Conservation (phyloP, 2,329 filamentous ascomycete species). For the Raffaelea albimanens region DNA sequence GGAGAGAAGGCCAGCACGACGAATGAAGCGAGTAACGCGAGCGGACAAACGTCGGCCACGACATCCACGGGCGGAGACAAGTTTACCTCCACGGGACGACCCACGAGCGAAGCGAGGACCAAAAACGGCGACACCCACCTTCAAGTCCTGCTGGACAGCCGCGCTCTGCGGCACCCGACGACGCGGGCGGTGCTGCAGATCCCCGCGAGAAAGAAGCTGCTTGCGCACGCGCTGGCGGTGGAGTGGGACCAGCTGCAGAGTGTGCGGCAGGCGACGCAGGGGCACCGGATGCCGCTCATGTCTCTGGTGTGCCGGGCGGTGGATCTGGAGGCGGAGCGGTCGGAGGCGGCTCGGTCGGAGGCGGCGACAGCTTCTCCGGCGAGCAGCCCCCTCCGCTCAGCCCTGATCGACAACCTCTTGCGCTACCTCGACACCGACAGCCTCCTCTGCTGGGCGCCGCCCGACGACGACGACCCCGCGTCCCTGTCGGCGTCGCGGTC, state of each 20-base stretch:
- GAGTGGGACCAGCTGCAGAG: slow-evolving; percentile 88
- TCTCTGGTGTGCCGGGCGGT: slow-evolving; percentile 74
- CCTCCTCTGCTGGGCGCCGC: slow-evolving; percentile 75
- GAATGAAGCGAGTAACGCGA: background rate
- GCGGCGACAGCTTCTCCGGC: slow-evolving; percentile 15
- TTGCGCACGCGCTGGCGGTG: slow-evolving; percentile 76
- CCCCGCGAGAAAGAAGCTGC: slow-evolving; percentile 65
- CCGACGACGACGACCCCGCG: slow-evolving; percentile 29
- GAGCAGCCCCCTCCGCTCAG: slow-evolving; percentile 41
- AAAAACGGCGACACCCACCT: no score
- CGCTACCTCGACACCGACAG: slow-evolving; percentile 89
- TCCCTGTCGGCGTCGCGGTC: background rate
- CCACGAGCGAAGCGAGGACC: background rate
- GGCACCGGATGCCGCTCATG: slow-evolving; percentile 84
- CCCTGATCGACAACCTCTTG: slow-evolving; percentile 61
- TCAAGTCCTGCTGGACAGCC: slow-evolving; percentile 60
- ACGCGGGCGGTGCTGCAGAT: slow-evolving; percentile 64
- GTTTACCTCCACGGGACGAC: no score
- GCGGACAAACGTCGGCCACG: no score
- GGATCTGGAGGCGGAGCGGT: slow-evolving; percentile 67
- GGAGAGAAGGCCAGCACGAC: background rate
- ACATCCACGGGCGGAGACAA: no score
- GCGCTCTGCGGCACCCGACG: slow-evolving; percentile 68
- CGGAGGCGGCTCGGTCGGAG: slow-evolving; percentile 22
- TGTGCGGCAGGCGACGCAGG: slow-evolving; percentile 72